Evolutionary conservation across 1,284 basidiomycete species (phyloP), one percentile per base, ranked within the genome.

Genomic region (Waitea zeae): DNA sequence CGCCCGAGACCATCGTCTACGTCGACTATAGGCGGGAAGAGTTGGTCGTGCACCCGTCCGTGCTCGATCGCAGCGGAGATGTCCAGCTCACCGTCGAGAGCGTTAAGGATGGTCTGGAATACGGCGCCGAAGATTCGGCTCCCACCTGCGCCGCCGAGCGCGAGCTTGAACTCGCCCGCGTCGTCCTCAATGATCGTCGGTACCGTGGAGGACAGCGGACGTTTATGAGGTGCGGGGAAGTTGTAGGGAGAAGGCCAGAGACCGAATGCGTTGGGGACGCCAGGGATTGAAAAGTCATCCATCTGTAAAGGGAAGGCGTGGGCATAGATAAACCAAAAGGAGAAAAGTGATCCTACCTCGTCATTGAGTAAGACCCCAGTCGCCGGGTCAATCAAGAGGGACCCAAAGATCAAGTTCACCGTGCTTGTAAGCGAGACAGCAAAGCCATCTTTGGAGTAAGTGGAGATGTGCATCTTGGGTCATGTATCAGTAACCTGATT

Each of bases 351-450:
- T n/a, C 24, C 7, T 37, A 62, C 70, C 59, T 93, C 86, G 48
- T 96, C 76, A 49, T 96, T 95, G 31, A 96, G 55, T 36, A 96
- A 70, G 18, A 96, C 65, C 0, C 90, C 92, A 0, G 87, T 92
- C 26, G 72, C 64, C 1, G 79, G 67, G 51, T 90, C 87, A 48
- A 92, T 64, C 11, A 93, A 79, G 37, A 63, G 63, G 3, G 80
- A 86, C n/a, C 89, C 89, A 55, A 93, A 95, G 20, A 90, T 49
- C 32, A 76, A 44, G 52, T 96, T 96, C 34, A 96, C 75, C 0
- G 90, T 92, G 1, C 79, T 78, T 1, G 90, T 95, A 17, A 95
- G 51, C 15, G 82, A 56, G 3, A 88, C 83, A 0, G 79, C 86
- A 64, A 89, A 88, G 22, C 86, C 87, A 49, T 79, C 64, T 44